Evolutionary conservation across 1,139 yeast genomes (phyloP).

Genomic region (Magnusiomyces magnusii): DNA sequence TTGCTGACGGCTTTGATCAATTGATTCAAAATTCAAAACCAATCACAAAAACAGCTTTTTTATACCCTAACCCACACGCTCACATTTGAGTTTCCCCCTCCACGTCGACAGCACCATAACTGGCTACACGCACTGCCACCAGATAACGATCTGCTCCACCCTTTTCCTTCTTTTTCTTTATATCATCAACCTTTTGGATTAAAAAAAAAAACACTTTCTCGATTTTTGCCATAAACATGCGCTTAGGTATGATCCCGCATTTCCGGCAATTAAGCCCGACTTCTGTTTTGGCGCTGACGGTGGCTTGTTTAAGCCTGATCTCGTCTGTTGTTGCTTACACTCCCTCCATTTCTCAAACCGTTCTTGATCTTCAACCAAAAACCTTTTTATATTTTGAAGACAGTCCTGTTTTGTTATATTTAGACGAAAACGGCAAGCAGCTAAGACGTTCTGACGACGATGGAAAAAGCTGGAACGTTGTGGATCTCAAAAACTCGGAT

Average conservation of each 20-base stretch:
- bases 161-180: background rate
- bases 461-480: constrained; percentile 47
- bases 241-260: background rate
- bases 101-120: background rate
- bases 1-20: too few relatives aligned
- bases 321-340: background rate
- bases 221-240: background rate
- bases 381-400: constrained; percentile 20
- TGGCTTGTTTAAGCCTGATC: background rate
- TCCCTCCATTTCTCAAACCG: constrained; percentile 4
- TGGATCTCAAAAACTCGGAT: constrained; percentile 30
- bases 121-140: background rate
- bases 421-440: constrained; percentile 28
- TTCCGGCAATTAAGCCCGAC: background rate
- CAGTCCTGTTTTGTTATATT: constrained; percentile 34
- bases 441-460: constrained; percentile 47
- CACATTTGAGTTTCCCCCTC: background rate
- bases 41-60: too few relatives aligned
- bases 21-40: too few relatives aligned
- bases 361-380: constrained; percentile 18
- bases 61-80: background rate
- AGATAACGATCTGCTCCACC: background rate
- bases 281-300: background rate
- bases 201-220: background rate
- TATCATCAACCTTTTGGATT: background rate